A percentile compares a stretch with the other conserved stretches of the same genome.
Evolutionary conservation across 495 filamentous ascomycete genomes (phyloP).

Genomic region (Podospora bellae-mahoneyi): DNA sequence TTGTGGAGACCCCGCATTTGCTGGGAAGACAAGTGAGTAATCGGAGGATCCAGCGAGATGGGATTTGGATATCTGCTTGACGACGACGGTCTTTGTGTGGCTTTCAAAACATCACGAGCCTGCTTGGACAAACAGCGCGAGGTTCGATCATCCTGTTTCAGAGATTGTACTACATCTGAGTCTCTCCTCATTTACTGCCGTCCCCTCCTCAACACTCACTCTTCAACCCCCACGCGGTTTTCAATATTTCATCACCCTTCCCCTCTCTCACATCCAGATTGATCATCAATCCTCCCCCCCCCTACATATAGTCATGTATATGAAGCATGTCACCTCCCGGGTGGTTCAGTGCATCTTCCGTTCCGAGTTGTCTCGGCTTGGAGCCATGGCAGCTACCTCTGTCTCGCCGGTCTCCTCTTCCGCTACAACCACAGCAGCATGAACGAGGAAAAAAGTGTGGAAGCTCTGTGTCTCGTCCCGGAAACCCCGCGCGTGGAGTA

Average conservation of each 20-base stretch:
- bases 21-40: background rate
- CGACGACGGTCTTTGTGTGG: background rate
- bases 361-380: background rate
- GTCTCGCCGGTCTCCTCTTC: background rate
- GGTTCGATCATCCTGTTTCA: too few relatives aligned
- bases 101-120: too few relatives aligned
- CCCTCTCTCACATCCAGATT: background rate
- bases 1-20: background rate
- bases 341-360: background rate
- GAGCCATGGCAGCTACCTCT: background rate
- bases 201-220: background rate
- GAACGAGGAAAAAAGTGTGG: background rate
- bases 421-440: background rate
- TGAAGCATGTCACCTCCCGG: background rate
- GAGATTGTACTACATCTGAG: too few relatives aligned
- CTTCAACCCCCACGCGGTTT: background rate
- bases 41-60: background rate
- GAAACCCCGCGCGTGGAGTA: background rate
- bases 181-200: too few relatives aligned
- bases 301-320: background rate
- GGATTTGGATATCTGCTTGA: background rate
- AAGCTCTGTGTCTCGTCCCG: background rate
- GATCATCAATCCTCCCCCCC: background rate
- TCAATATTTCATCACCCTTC: background rate
- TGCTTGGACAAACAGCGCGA: too few relatives aligned